Evolutionary conservation across 345 rosid species (phyloP).

Genomic region (Brassica nigra): DNA sequence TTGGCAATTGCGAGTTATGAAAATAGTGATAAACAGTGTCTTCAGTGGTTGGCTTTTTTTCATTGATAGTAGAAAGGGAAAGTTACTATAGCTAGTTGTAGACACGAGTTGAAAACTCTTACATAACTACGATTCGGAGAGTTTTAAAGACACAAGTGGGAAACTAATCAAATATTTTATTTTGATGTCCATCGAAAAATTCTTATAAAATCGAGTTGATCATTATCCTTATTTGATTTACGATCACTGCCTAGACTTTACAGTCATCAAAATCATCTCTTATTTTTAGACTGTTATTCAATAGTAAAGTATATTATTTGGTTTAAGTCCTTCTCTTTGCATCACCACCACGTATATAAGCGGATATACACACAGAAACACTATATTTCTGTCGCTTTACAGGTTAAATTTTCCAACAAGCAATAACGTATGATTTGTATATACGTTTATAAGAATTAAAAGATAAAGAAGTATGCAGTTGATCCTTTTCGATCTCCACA

Average conservation of each 20-base stretch:
- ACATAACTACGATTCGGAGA: not conserved
- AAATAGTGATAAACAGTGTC: conserved; percentile 10
- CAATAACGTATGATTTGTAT: conserved; percentile 27
- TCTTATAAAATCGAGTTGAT: not conserved
- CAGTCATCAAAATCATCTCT: not conserved
- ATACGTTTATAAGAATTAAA: conserved; percentile 21
- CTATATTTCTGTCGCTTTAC: conserved; percentile 28
- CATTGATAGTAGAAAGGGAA: conserved; percentile 22
- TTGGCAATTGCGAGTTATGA: not conserved
- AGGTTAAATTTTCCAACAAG: conserved; percentile 21
- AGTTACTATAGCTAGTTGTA: conserved; percentile 5
- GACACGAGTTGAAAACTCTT: conserved; percentile 15
- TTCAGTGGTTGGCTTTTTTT: conserved; percentile 12
- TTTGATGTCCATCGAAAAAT: not conserved
- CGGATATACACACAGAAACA: conserved; percentile 14
- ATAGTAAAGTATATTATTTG: not conserved
- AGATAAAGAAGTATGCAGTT: conserved; percentile 37
- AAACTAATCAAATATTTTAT: conserved; percentile 4
- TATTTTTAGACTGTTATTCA: not conserved
- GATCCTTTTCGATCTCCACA: conserved; percentile 42
- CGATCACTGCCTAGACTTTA: not conserved
- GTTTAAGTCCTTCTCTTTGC: not conserved
- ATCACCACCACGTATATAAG: not conserved
- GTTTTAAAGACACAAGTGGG: conserved; percentile 5
- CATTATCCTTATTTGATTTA: not conserved